These are phyloP conservation scores for Cystobasidium ongulense DNA, from an alignment of 768 basidiomycete species.

Conservation along the genomic window DNA sequence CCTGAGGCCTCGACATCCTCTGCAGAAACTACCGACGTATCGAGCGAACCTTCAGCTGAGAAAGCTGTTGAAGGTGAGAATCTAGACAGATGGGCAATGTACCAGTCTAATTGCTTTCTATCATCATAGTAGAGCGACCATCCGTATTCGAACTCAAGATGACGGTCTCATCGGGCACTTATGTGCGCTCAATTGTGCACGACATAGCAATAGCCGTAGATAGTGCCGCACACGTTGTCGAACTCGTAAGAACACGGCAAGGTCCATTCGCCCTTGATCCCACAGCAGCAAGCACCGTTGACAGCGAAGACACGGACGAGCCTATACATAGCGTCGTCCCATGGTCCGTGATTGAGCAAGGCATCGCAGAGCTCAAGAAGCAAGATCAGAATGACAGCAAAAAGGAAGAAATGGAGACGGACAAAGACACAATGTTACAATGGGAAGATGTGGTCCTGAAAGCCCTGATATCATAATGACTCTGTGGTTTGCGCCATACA, in stretches of 20 bases:
- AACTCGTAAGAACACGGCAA: conserved; percentile 78
- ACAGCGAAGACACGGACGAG: neutral
- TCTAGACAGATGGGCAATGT: too few species aligned
- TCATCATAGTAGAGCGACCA: conserved; percentile 46
- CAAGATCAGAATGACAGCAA: neutral
- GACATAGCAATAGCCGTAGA: conserved; percentile 77
- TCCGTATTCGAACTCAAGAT: conserved; percentile 78
- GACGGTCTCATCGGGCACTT: conserved; percentile 92
- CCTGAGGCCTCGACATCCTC: neutral
- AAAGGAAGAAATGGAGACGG: neutral
- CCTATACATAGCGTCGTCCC: conserved; percentile 17
- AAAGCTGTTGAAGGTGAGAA: neutral
- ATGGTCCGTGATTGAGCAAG: conserved; percentile 2
- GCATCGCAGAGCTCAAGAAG: neutral
- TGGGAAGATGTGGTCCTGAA: conserved; percentile 19
- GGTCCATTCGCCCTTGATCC: conserved; percentile 49
- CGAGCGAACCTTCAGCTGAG: neutral
- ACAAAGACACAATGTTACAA: neutral
- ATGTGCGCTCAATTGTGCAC: conserved; percentile 90
- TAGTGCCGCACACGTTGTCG: conserved; percentile 87
- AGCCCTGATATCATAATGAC: conserved; percentile 4
- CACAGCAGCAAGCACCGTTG: neutral
- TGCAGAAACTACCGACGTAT: neutral
- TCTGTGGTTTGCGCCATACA: too few species aligned
- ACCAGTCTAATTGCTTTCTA: neutral